These are phyloP conservation scores for Eucalyptus erythrocorys DNA, from an alignment of 345 rosid genomes.

Conservation along the genomic window DNA sequence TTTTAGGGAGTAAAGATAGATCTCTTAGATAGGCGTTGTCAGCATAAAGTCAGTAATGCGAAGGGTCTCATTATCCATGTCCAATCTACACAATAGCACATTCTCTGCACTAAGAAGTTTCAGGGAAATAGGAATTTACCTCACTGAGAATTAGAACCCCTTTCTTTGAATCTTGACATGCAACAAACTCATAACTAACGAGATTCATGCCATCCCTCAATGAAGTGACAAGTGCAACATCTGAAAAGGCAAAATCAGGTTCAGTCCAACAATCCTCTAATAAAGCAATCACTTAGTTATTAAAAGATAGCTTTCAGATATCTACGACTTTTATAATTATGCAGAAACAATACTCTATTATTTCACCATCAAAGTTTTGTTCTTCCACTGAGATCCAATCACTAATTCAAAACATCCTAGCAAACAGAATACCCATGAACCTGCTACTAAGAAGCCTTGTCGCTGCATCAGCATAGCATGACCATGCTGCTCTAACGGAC, in stretches of 20 bases:
- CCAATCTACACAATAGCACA: neutral
- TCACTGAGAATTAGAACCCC: slow-evolving; percentile 99
- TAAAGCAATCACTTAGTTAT: neutral
- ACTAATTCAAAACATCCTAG: neutral
- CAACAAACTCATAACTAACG: slow-evolving; percentile 98
- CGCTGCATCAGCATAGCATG: neutral
- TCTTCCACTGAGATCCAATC: neutral
- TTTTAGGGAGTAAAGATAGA: neutral
- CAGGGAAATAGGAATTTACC: slow-evolving; percentile 28
- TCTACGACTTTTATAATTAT: neutral
- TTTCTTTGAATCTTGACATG: slow-evolving; percentile 95
- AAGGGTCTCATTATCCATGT: neutral
- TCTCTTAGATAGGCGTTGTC: neutral
- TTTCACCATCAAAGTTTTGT: neutral
- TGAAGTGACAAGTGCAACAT: slow-evolving; percentile 96
- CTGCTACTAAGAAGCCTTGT: neutral
- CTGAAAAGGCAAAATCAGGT: slow-evolving; percentile 20
- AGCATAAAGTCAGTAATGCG: neutral
- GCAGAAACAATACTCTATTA: neutral
- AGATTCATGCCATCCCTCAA: slow-evolving; percentile 99
- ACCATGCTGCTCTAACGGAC: neutral
- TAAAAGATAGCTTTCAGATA: neutral
- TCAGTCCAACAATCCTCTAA: neutral
- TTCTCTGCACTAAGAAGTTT: neutral
- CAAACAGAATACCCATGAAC: neutral